phyloP scores from a whole-genome alignment of 306 rosid genomes.

The Gastrolobium bilobum region DNA sequence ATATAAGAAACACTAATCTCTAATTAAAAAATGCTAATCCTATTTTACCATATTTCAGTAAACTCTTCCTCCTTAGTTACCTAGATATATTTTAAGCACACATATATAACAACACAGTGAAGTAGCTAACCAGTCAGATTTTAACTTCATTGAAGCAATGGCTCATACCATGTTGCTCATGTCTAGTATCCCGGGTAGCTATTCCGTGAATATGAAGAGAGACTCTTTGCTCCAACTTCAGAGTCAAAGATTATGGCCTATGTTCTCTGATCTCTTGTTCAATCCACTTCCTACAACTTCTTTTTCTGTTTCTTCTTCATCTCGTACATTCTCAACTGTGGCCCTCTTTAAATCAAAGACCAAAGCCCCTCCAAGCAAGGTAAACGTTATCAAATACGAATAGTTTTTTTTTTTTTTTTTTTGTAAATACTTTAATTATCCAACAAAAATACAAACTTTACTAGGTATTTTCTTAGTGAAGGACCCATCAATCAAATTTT shows the following conservation, averaged over 20 bases:
- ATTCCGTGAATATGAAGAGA: constrained; percentile 63
- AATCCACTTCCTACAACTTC: constrained; percentile 57
- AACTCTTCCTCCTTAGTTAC: background rate
- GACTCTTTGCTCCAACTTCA: constrained; percentile 67
- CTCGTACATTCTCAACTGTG: constrained; percentile 56
- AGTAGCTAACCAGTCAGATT: background rate
- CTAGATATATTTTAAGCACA: too few species aligned
- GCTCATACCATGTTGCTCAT: constrained; percentile 91
- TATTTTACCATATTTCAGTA: constrained; percentile 33
- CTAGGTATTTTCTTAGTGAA: too few species aligned
- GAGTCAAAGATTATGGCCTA: constrained; percentile 68
- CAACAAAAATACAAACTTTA: too few species aligned
- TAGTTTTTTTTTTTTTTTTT: too few species aligned
- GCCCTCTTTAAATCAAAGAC: constrained; percentile 88
- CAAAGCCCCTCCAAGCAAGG: constrained; percentile 52
- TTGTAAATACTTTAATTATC: too few species aligned
- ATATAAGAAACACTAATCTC: too few species aligned
- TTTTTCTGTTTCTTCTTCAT: constrained; percentile 23
- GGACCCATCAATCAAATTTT: too few species aligned
- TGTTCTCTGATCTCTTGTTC: constrained; percentile 59
- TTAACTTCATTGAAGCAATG: constrained; percentile 51
- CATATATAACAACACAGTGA: background rate
- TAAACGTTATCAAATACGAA: too few species aligned
- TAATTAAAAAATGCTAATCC: constrained; percentile 28
- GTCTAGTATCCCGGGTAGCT: constrained; percentile 70